phyloP scores from a whole-genome alignment of 1,284 basidiomycete species.

The Xanthoconium separans region DNA sequence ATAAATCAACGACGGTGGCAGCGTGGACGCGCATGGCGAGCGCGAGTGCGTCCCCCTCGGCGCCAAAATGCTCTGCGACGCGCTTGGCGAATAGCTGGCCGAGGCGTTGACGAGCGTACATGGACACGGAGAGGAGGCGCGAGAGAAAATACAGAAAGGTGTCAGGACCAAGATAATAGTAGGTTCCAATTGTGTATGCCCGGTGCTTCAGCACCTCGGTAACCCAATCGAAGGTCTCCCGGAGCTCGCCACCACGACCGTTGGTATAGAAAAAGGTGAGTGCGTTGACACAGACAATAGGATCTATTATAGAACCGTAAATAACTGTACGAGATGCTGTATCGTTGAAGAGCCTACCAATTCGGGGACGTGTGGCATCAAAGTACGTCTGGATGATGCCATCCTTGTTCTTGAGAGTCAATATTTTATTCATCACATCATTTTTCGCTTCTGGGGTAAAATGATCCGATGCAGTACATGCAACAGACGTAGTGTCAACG shows the following conservation, averaged over 20 bases:
- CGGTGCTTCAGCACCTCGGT: constrained; percentile 20
- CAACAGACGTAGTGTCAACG: constrained; percentile 23
- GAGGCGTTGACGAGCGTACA: constrained; percentile 15
- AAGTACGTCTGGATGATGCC: constrained; percentile 23
- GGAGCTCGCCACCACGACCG: constrained; percentile 17
- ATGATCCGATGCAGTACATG: constrained; percentile 19
- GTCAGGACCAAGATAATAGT: constrained; percentile 20
- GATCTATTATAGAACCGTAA: constrained; percentile 6
- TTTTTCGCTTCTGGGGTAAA: constrained; percentile 17
- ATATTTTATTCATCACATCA: constrained; percentile 26
- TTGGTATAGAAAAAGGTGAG: constrained; percentile 26
- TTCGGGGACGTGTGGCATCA: constrained; percentile 18
- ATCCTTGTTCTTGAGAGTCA: constrained; percentile 18
- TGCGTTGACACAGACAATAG: constrained; percentile 19
- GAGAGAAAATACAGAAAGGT: constrained; percentile 24
- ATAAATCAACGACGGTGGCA: constrained; percentile 12
- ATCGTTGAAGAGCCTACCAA: constrained; percentile 9
- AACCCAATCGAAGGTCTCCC: constrained; percentile 25
- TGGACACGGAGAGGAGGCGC: constrained; percentile 19
- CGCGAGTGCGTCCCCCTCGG: constrained; percentile 22
- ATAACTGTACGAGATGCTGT: neutral
- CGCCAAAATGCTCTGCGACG: constrained; percentile 17
- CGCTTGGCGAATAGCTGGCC: constrained; percentile 19
- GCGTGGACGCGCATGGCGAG: constrained; percentile 23
- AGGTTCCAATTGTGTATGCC: constrained; percentile 22